Base-by-base conservation (phyloP, 192 early-diverging fungal species). In the Gamsiella multidivaricata region DNA sequence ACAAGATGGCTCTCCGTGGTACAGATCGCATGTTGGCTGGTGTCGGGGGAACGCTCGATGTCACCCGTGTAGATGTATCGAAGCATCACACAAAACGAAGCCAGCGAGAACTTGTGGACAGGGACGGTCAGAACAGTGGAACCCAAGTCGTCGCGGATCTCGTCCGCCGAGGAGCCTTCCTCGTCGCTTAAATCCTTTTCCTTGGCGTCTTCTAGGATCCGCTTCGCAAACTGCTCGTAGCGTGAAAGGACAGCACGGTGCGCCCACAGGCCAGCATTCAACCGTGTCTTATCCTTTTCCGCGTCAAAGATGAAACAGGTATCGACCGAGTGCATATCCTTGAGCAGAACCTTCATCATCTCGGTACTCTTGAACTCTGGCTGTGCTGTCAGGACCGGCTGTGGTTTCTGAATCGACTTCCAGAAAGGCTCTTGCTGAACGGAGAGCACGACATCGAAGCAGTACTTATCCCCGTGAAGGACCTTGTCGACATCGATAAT, bases 261-360 rank as follows among this genome's bases (percentile, higher is more conserved):
- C 0, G 54, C 54, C 65, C 65, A 67, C 2, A 67, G 23, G 3
- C 65, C 65, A 26, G 50, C 26, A 20, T 57, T 50, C 2, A 46
- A 18, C 23, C 50, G n/a, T 5, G 22, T 7, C 33, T 57, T 57
- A n/a, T n/a, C n/a, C n/a, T n/a, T n/a, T 31, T 58, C 54, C 0
- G 54, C 56, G 0, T 31, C 14, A 15, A 67, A 58, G 17, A 36
- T n/a, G 34, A 67, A 58, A 45, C 65, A 67, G 1, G 31, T 5
- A 20, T 67, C 65, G 17, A 69, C 57, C 10, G 67, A 69, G 17
- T 69, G 46, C 3, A 37, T 31, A 10, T 69, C 56, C 2, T 15
- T 26, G 33, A 69, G 56, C 23, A 69, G 49, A 1, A 29, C 22
- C 29, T 18, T 10, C 56, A 69, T 69, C 28, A 46, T 28, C 3